Base-by-base conservation (phyloP, 805 yeast species). In the Alloascoidea hylecoeti region DNA sequence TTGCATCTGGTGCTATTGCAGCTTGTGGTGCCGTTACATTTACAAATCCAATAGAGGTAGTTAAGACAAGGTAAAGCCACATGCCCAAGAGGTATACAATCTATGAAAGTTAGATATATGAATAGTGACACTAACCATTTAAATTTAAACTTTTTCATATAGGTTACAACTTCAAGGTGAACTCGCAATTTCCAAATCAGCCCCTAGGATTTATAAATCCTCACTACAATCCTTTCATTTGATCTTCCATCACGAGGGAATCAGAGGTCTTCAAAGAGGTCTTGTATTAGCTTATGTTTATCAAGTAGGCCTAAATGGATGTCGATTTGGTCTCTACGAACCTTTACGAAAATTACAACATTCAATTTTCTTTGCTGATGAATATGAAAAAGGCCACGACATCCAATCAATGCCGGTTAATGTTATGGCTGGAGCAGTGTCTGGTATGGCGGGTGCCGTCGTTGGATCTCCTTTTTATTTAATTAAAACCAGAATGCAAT, bases 101-200 rank as follows among this genome's bases (percentile, higher is more conserved):
- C n/a, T n/a, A n/a, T n/a, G n/a, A n/a, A n/a, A n/a, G n/a, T n/a
- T n/a, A n/a, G n/a, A 15, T 12, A n/a, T 28, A 14, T 18, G 16
- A 32, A 12, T 16, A 33, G 13, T 17, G 14, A n/a, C 15, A 16
- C 16, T 5, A 15, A 18, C 17, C 34, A 28, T n/a, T n/a, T n/a
- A n/a, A n/a, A n/a, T n/a, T n/a, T n/a, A n/a, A n/a, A n/a, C n/a
- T n/a, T n/a, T n/a, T n/a, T n/a, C n/a, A n/a, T n/a, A 30, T 17
- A 66, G 97, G 61, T 82, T 89, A 94, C 98, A 92, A 57, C 64
- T 92, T 35, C 96, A 92, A 58, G 98, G 98, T 42, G 97, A 92
- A 59, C 65, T 89, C 38, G 62, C 72, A 9, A 66, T 78, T 12
- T 60, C 68, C 5, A 56, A 56, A 13, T 55, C 65, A 19, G 65